A percentile compares a stretch with the other conserved stretches of the same genome.
Conservation (phyloP, 805 yeast species). For the Ogataea allantospora region DNA sequence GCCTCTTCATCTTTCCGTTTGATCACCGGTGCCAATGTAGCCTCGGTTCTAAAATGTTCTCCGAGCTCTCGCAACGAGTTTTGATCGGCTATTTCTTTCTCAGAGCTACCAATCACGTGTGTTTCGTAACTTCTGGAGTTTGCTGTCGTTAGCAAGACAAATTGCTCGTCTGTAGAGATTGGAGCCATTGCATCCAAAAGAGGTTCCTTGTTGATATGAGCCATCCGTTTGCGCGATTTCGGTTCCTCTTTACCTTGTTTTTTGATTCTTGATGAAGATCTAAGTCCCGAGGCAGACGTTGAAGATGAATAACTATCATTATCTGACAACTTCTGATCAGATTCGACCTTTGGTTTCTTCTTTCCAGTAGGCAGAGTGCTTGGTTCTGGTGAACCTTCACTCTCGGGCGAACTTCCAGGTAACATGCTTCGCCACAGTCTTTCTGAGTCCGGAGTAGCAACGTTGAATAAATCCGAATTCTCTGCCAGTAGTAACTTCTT, state of each 20-base stretch:
- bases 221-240: slow-evolving; percentile 3
- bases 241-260: slow-evolving; percentile 6
- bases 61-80: slow-evolving; percentile 17
- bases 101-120: slow-evolving; percentile 24
- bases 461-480: slow-evolving; percentile 29
- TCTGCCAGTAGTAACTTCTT: slow-evolving; percentile 24
- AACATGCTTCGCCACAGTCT: slow-evolving; percentile 29
- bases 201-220: neutral
- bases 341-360: slow-evolving; percentile 7
- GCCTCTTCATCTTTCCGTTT: slow-evolving; percentile 11
- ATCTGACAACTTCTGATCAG: slow-evolving; percentile 10
- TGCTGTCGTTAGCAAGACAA: slow-evolving; percentile 28
- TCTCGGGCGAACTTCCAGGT: neutral
- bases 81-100: slow-evolving; percentile 21
- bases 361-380: neutral
- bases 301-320: slow-evolving; percentile 17
- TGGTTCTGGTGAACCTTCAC: neutral
- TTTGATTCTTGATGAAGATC: slow-evolving; percentile 15
- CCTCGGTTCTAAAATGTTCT: slow-evolving; percentile 16
- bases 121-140: slow-evolving; percentile 28
- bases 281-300: slow-evolving; percentile 7
- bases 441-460: slow-evolving; percentile 31
- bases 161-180: slow-evolving; percentile 33
- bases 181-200: slow-evolving; percentile 34
- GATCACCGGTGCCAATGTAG: slow-evolving; percentile 10